Evolutionary conservation across 1,284 basidiomycete genomes (phyloP).

Genomic region (Cerrena zonata): DNA sequence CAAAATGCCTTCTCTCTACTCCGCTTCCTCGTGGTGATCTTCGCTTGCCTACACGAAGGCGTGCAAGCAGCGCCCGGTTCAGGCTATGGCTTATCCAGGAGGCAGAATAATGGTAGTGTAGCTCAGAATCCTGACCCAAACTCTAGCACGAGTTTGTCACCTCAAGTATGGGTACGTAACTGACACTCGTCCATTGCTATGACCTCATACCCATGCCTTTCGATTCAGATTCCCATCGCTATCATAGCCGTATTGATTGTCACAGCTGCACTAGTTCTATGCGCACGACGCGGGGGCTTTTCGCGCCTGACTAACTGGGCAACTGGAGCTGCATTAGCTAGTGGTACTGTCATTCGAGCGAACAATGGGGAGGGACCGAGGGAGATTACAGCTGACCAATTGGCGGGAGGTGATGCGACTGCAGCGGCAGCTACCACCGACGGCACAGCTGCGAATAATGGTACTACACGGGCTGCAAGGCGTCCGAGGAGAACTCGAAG

Average conservation of each 20-base stretch:
- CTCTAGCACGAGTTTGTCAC: slow-evolving; percentile 1
- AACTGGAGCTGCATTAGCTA: slow-evolving; percentile 16
- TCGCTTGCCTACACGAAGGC: not conserved
- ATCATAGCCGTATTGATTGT: slow-evolving; percentile 21
- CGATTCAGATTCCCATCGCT: slow-evolving; percentile 25
- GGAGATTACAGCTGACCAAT: slow-evolving; percentile 32
- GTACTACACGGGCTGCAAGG: slow-evolving; percentile 16
- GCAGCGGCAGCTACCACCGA: slow-evolving; percentile 13
- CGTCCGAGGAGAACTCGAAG: slow-evolving; percentile 42
- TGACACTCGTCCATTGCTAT: not conserved
- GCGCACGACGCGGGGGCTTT: slow-evolving; percentile 15
- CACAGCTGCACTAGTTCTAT: slow-evolving; percentile 15
- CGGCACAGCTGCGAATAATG: slow-evolving; percentile 5
- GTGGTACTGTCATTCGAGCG: slow-evolving; percentile 14
- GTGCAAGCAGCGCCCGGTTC: not conserved
- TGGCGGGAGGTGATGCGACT: slow-evolving; percentile 14
- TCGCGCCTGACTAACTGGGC: slow-evolving; percentile 14
- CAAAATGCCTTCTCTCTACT: not conserved
- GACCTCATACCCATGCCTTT: not conserved
- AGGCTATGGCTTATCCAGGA: not conserved
- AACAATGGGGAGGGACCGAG: slow-evolving; percentile 13
- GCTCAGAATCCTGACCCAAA: not conserved
- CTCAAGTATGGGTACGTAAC: slow-evolving; percentile 5
- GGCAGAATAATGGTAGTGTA: not conserved
- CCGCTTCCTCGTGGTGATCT: not conserved